Base-by-base conservation (phyloP, 2,329 filamentous ascomycete species). In the Fusarium devonianum region DNA sequence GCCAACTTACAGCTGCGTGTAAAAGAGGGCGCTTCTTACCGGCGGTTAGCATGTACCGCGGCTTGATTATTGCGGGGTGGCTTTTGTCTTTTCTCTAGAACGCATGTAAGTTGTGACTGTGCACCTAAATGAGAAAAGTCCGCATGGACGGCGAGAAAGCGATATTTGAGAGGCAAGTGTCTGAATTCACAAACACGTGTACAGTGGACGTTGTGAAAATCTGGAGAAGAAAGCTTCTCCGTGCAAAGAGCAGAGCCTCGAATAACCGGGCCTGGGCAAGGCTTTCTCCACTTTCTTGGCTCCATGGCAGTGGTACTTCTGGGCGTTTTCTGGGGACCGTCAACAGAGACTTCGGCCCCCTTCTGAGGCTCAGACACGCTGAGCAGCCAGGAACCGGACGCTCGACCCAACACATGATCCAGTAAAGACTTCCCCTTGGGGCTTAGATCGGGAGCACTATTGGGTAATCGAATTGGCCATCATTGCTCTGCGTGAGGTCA, bases 351-450 rank as follows among this genome's bases (percentile, higher is more conserved):
- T 35, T 64, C 57, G 59, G n/a, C n/a, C n/a, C n/a, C n/a, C 63
- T 65, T 63, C 64, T 68, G 64, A 13, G 42, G 28, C n/a, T n/a
- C n/a, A n/a, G n/a, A n/a, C n/a, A 29, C 30, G 60, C 49, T 64
- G 58, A 66, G 54, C 61, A 59, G 62, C 60, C 67, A 69, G 67
- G 67, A 63, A 69, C 69, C 66, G 56, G 56, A 50, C 60, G 58
- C 58, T 63, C 45, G 65, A 62, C 60, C 53, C 66, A 62, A 49
- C 37, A 42, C 34, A 46, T 41, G 41, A 54, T 51, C 30, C 46
- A 59, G 41, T 35, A 19, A 30, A 39, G 44, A 17, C 50, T 71
- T 60, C 67, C 67, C 33, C 49, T 65, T 65, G 55, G 42, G 63
- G 67, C 22, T 62, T 70, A 70, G 69, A 36, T 22, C 9, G 28